Evolutionary conservation across 2,329 filamentous ascomycete genomes (phyloP).

Genomic region (Aspergillus eucalypticola): DNA sequence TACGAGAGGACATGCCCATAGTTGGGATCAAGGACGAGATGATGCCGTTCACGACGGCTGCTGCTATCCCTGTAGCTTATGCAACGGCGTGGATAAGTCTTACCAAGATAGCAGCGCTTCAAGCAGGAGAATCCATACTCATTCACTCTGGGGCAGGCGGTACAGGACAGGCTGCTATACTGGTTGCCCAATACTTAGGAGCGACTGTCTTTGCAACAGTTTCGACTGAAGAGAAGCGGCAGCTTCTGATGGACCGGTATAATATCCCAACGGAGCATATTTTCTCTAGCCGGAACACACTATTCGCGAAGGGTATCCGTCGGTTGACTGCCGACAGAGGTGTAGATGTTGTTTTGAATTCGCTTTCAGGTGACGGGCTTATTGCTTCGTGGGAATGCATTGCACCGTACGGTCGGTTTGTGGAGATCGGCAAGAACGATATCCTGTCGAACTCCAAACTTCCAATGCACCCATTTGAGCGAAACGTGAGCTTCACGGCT

Average conservation of each 20-base stretch:
- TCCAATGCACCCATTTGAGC: conserved; percentile 13
- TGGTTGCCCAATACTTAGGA: conserved; percentile 26
- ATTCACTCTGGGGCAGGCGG: conserved; percentile 32
- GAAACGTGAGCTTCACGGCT: conserved; percentile 11
- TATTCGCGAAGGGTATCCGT: conserved; percentile 24
- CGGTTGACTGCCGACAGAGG: conserved; percentile 21
- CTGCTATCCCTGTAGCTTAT: conserved; percentile 8
- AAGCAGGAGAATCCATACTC: conserved; percentile 23
- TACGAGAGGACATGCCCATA: conserved; percentile 12
- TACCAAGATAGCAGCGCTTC: conserved; percentile 18
- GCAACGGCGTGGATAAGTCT: conserved; percentile 9
- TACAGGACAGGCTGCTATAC: conserved; percentile 31
- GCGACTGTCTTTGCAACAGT: conserved; percentile 29
- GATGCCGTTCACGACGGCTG: conserved; percentile 1
- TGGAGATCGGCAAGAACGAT: conserved; percentile 18
- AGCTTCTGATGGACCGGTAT: conserved; percentile 26
- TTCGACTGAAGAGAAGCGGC: conserved; percentile 26
- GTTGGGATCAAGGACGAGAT: background rate
- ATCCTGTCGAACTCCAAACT: conserved; percentile 12
- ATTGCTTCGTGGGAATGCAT: conserved; percentile 31
- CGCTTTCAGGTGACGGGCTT: conserved; percentile 27
- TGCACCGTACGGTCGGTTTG: conserved; percentile 28
- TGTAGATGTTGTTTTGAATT: conserved; percentile 30
- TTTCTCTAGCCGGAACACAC: conserved; percentile 28
- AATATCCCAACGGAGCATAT: conserved; percentile 24